A percentile compares a stretch with the other conserved stretches of the same genome.
phyloP scores from a whole-genome alignment of 2,329 filamentous ascomycete species.

The Leptodontidium sp. region DNA sequence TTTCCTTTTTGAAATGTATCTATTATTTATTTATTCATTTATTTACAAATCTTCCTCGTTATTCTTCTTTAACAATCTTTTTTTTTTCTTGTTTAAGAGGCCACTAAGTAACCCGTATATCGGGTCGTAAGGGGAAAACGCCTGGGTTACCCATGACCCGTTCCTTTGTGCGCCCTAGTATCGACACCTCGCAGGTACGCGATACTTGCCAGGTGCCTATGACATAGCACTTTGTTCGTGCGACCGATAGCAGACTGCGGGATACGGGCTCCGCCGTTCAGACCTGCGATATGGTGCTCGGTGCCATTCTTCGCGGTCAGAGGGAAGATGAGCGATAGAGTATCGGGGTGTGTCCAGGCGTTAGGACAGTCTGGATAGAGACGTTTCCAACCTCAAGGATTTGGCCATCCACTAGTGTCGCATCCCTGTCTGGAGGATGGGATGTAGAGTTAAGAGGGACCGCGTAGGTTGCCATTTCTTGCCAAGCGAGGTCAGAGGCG shows the following conservation, averaged over 20 bases:
- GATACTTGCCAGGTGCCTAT: neutral
- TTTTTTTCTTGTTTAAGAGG: too few species aligned
- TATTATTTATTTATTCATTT: too few species aligned
- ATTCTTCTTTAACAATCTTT: too few species aligned
- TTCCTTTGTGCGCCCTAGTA: neutral
- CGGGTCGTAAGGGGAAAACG: too few species aligned
- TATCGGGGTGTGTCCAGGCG: neutral
- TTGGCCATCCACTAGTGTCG: neutral
- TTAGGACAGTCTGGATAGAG: neutral
- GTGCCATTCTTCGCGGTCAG: neutral
- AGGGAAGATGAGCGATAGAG: conserved; percentile 7
- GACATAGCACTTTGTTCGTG: neutral
- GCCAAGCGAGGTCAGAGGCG: neutral
- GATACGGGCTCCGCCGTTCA: neutral
- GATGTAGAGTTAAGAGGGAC: neutral
- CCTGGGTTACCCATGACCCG: too few species aligned
- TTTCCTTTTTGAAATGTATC: too few species aligned
- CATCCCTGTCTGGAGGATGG: neutral
- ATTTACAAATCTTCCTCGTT: too few species aligned
- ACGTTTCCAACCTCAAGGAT: neutral
- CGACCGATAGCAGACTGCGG: neutral
- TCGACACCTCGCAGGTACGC: neutral
- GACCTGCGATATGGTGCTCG: neutral
- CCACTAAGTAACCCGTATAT: too few species aligned
- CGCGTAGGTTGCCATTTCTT: neutral